Base-by-base conservation (phyloP, 306 rosid species). In the Oemleria cerasiformis region DNA sequence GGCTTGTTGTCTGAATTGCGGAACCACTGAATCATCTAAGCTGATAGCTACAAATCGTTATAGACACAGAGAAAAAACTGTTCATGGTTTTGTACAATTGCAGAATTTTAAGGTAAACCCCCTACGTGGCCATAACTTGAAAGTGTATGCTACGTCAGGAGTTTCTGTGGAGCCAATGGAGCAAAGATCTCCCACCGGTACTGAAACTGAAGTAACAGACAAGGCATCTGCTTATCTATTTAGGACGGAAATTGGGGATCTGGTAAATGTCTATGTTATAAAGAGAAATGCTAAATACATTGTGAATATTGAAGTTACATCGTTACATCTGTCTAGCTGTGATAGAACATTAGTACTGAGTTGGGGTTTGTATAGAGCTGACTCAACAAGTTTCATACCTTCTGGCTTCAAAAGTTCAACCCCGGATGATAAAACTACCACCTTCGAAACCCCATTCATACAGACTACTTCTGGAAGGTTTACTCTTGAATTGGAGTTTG, bases 361-460 rank as follows among this genome's bases (percentile, higher is more conserved):
- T 84, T 94, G 98, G 97, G 92, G 92, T 9, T 72, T 78, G 59
- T 89, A 83, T 69, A 82, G 92, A 74, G 82, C 70, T 55, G 86
- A 88, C 84, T 79, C 92, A 15, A 83, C 87, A 42, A 49, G 74
- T 76, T 67, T 84, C 36, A 50, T 76, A 68, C 68, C 79, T 43
- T 19, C 30, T 54, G 83, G 80, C 75, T 67, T 73, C 12, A 60
- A 20, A 17, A 73, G 65, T 71, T 76, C 77, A 47, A 65, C 67
- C 68, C 54, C 58, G 38, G 83, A 67, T 79, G 73, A 54, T 9
- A 72, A 71, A 56, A 51, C 17, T 14, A 78, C 75, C 55, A 67
- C 88, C 73, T 73, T 73, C 16, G 74, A 77, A 60, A 75, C 83
- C 57, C 80, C 80, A 19, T 80, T 89, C 39, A 12, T 19, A n/a